Evolutionary conservation across 371 early-diverging fungal genomes (phyloP), one percentile per base, ranked within the genome.

Genomic region (Mortierella sp.): DNA sequence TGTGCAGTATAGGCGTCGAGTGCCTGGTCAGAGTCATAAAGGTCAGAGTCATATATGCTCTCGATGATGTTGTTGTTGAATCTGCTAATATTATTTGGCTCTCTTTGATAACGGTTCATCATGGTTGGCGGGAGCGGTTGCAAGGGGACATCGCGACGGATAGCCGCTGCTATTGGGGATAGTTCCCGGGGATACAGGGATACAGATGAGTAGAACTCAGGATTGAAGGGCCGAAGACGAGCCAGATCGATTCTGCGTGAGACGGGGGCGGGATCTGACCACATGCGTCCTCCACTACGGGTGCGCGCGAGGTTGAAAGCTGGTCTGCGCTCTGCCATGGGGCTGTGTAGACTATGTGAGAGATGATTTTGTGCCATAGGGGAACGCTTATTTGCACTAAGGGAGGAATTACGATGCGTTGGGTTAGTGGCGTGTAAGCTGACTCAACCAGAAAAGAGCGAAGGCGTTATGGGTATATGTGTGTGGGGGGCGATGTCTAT

Each of bases 241-340:
- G 49, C 41, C 26, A 61, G 54, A 11, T 68, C 61, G 6, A 28
- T 28, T 5, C 47, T 43, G n/a, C 56, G 56, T 4, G 61, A 34
- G 12, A 41, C 48, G 2, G 46, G 49, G 1, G 54, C 59, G 4
- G 70, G 70, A 24, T 70, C 70, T 1, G 70, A 63, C 70, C 70
- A 70, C 59, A 54, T 63, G 14, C 70, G 58, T 3, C n/a, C n/a
- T n/a, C 54, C 69, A 47, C 69, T 68, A 1, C 48, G 62, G 14
- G 56, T 37, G 21, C 69, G 69, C 7, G 51, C 50, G 27, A 61
- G 21, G 19, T 32, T 28, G 26, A 60, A 23, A 2, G n/a, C 46
- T 24, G 61, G 50, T 12, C 44, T 43, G 26, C 41, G 17, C 23
- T 56, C 46, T 14, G 34, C 23, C 7, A 34, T 1, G 23, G 42